Conservation (phyloP, 345 rosid species). For the Orychophragmus violaceus region DNA sequence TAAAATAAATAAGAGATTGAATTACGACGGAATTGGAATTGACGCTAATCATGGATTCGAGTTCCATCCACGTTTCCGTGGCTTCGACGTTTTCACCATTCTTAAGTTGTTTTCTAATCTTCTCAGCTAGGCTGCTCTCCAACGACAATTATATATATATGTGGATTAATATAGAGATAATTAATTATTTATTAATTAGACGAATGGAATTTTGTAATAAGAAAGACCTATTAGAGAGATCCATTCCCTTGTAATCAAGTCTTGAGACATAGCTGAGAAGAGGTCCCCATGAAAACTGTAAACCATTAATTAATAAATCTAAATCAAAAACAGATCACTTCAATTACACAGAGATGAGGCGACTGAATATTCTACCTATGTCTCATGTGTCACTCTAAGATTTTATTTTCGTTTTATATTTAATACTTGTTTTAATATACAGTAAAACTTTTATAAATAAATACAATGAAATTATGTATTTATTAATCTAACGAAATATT, state of each 20-base stretch:
- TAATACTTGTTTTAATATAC: background rate
- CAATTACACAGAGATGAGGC: background rate
- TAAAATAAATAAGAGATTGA: background rate
- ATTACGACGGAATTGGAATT: slow-evolving; percentile 65
- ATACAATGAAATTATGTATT: too few relatives aligned
- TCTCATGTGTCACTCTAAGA: background rate
- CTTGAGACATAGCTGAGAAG: slow-evolving; percentile 70
- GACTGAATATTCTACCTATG: background rate
- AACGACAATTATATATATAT: background rate
- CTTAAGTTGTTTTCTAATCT: slow-evolving; percentile 51
- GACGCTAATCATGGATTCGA: slow-evolving; percentile 36
- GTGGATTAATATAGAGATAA: background rate
- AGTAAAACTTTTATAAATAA: too few relatives aligned
- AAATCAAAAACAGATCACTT: background rate
- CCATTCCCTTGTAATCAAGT: slow-evolving; percentile 51
- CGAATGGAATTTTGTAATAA: background rate
- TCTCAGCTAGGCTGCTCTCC: slow-evolving; percentile 49
- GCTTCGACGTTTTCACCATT: slow-evolving; percentile 48
- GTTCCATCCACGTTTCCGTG: slow-evolving; percentile 56
- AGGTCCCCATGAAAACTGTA: slow-evolving; percentile 90
- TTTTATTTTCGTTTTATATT: background rate
- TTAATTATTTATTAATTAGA: background rate
- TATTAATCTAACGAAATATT: too few relatives aligned
- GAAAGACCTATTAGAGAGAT: slow-evolving; percentile 49
- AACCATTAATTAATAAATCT: background rate